Percentiles rank a stretch among this genome's conserved stretches.
Evolutionary conservation across 768 basidiomycete species (phyloP).

Genomic region (Lentinus brumalis): DNA sequence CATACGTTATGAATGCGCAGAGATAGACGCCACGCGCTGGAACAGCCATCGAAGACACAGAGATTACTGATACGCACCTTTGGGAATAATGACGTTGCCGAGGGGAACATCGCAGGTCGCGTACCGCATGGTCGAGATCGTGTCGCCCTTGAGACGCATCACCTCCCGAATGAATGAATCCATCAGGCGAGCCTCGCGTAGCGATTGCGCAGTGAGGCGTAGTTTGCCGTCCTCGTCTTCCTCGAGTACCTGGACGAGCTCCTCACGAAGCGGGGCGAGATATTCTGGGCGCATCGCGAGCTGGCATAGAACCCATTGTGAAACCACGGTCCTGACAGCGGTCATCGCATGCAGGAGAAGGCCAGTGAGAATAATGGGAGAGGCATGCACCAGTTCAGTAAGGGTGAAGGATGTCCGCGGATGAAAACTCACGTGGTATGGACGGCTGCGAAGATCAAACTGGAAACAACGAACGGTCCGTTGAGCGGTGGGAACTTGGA

Average conservation of each 20-base stretch:
- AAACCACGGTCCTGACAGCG: slow-evolving; percentile 31
- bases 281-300: slow-evolving; percentile 34
- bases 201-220: slow-evolving; percentile 29
- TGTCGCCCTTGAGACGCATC: slow-evolving; percentile 40
- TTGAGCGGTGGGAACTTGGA: neutral
- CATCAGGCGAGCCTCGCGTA: slow-evolving; percentile 31
- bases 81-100: slow-evolving; percentile 33
- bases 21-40: neutral
- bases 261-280: slow-evolving; percentile 31
- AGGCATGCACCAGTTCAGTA: neutral
- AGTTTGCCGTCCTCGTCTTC: slow-evolving; percentile 25
- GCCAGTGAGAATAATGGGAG: neutral
- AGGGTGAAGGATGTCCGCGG: neutral
- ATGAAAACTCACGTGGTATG: slow-evolving; percentile 35
- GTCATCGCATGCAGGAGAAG: neutral
- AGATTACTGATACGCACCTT: slow-evolving; percentile 22
- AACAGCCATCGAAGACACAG: neutral
- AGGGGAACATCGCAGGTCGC: slow-evolving; percentile 31
- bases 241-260: slow-evolving; percentile 27
- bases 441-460: slow-evolving; percentile 39
- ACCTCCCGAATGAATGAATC: slow-evolving; percentile 42
- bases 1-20: too few species aligned
- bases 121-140: slow-evolving; percentile 31
- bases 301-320: slow-evolving; percentile 38
- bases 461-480: slow-evolving; percentile 9